Evolutionary conservation across 192 early-diverging fungal species (phyloP).

Genomic region (Lunasporangiospora selenospora): DNA sequence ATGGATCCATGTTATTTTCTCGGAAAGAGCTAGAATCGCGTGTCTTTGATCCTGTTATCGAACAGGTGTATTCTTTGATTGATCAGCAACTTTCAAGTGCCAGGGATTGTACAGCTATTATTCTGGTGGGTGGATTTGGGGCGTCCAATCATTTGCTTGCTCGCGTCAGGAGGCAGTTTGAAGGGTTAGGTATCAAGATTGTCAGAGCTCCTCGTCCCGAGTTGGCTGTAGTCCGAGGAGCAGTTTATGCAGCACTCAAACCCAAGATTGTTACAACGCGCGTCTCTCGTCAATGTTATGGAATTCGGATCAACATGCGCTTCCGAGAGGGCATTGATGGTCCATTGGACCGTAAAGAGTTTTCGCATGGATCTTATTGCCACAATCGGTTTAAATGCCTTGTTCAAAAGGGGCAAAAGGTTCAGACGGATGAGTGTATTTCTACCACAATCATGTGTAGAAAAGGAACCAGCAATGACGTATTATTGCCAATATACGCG

Average conservation of each 20-base stretch:
- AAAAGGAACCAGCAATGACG: conserved; percentile 22
- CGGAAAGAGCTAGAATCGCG: conserved; percentile 28
- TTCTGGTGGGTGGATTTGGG: conserved; percentile 53
- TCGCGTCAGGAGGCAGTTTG: conserved; percentile 45
- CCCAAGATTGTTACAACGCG: conserved; percentile 20
- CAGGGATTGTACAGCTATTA: conserved; percentile 10
- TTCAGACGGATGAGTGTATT: conserved; percentile 8
- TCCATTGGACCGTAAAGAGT: conserved; percentile 4
- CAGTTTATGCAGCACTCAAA: conserved; percentile 34
- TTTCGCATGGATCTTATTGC: conserved; percentile 22
- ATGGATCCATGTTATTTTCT: conserved; percentile 20
- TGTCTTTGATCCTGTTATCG: conserved; percentile 46
- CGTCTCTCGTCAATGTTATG: conserved; percentile 28
- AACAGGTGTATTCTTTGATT: conserved; percentile 32
- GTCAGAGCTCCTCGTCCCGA: conserved; percentile 4
- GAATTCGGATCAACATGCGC: conserved; percentile 15
- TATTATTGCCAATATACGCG: conserved; percentile 9
- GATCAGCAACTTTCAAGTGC: conserved; percentile 24
- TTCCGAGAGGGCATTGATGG: conserved; percentile 38
- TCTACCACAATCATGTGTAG: conserved; percentile 24
- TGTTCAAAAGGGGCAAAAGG: conserved; percentile 16
- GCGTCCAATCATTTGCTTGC: conserved; percentile 50
- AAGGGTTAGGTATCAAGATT: conserved; percentile 39
- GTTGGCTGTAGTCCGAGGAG: conserved; percentile 51
- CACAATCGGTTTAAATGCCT: conserved; percentile 20